phyloP scores from a whole-genome alignment of 371 early-diverging fungal genomes.

The Dichotomocladium elegans region DNA sequence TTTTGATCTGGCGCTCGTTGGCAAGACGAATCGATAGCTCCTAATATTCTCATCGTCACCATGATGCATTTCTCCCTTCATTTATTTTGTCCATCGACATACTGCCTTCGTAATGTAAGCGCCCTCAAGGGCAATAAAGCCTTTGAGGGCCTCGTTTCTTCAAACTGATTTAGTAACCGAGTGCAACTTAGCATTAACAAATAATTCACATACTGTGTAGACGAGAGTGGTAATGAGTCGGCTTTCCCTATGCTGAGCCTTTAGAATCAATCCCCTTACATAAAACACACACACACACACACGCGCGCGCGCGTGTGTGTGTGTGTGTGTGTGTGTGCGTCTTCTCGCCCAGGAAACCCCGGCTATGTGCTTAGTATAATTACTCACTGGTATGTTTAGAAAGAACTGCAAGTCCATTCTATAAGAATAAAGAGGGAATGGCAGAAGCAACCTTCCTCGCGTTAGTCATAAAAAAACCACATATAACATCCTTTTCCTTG shows the following conservation, averaged over 20 bases:
- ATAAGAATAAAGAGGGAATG: not conserved
- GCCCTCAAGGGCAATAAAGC: conserved; percentile 29
- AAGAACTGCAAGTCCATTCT: conserved; percentile 25
- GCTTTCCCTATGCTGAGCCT: conserved; percentile 17
- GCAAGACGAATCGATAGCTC: conserved; percentile 33
- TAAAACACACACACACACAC: not conserved
- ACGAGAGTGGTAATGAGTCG: conserved; percentile 33
- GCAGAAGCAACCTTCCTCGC: not conserved
- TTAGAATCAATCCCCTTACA: not conserved
- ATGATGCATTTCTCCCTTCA: not conserved
- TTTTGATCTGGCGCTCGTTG: conserved; percentile 27
- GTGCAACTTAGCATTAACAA: no score
- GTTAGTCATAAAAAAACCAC: not conserved
- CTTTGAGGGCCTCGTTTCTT: conserved; percentile 43
- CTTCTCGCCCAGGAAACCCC: not conserved
- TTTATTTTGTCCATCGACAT: conserved; percentile 1
- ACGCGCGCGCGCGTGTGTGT: no score
- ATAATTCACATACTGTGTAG: conserved; percentile 32
- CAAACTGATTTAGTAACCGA: not conserved
- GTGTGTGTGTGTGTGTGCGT: not conserved
- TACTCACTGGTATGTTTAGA: conserved; percentile 24
- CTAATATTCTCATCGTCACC: conserved; percentile 5
- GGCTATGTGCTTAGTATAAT: not conserved
- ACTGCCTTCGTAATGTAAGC: conserved; percentile 39
- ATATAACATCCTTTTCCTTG: not conserved